Evolutionary conservation across 306 rosid species (phyloP).

Genomic region (Prunus padus): DNA sequence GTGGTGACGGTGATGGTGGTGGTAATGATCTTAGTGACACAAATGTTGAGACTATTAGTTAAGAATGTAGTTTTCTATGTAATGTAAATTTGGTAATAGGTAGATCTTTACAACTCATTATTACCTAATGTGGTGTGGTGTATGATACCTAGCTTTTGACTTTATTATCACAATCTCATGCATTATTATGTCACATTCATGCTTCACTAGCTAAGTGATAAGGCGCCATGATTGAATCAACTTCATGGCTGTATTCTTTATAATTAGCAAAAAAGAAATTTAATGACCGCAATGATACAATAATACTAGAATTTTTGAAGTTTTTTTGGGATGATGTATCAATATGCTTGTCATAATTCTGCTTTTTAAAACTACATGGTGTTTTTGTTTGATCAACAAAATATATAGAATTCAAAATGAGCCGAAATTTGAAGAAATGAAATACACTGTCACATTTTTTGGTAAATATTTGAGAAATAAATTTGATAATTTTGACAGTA

Average conservation of each 20-base stretch:
- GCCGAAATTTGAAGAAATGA: too few relatives aligned
- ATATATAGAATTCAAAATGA: too few relatives aligned
- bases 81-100: neutral
- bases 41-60: too few relatives aligned
- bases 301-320: too few relatives aligned
- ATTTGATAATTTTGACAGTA: too few relatives aligned
- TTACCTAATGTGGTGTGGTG: neutral
- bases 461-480: too few relatives aligned
- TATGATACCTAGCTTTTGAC: constrained; percentile 4
- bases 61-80: neutral
- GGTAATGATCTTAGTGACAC: neutral
- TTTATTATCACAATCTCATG: neutral
- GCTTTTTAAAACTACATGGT: too few relatives aligned
- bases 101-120: neutral
- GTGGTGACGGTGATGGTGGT: neutral
- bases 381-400: too few relatives aligned
- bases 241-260: neutral
- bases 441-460: too few relatives aligned
- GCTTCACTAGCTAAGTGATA: neutral
- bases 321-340: neutral
- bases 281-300: too few relatives aligned
- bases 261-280: too few relatives aligned
- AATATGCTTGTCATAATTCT: neutral
- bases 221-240: neutral
- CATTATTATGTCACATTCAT: neutral